Percentiles rank a stretch among this genome's conserved stretches.
Evolutionary conservation across 2,329 filamentous ascomycete genomes (phyloP).

Genomic region (Aspergillus viridinutans): DNA sequence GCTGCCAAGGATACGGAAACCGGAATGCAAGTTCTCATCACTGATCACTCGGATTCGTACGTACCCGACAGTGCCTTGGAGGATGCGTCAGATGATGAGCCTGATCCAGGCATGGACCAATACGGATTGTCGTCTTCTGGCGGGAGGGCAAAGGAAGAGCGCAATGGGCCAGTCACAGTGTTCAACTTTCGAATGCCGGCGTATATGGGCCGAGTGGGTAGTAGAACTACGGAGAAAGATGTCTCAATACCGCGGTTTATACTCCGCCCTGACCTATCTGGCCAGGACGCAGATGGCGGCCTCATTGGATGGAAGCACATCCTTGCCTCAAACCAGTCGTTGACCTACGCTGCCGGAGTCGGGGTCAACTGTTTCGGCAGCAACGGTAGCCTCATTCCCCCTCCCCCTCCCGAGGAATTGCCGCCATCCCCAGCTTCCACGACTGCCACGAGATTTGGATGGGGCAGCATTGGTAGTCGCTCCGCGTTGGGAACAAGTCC

Average conservation of each 20-base stretch:
- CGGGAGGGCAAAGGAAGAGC: constrained; percentile 20
- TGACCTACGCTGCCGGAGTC: constrained; percentile 33
- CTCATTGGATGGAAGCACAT: constrained; percentile 44
- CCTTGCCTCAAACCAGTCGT: constrained; percentile 38
- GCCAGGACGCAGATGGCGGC: constrained; percentile 42
- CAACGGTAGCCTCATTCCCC: constrained; percentile 17
- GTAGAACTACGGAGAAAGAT: constrained; percentile 19
- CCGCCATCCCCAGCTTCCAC: constrained; percentile 30
- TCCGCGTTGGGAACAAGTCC: constrained; percentile 27
- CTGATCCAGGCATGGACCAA: constrained; percentile 32
- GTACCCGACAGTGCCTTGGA: constrained; percentile 31
- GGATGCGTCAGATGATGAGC: constrained; percentile 26
- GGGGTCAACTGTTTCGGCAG: constrained; percentile 31
- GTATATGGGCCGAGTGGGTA: constrained; percentile 38
- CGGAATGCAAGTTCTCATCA: constrained; percentile 39
- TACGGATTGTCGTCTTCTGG: constrained; percentile 25
- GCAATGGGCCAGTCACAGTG: constrained; percentile 32
- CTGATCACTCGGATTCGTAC: constrained; percentile 38
- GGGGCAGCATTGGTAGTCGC: constrained; percentile 32
- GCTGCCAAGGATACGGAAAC: constrained; percentile 38
- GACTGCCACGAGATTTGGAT: constrained; percentile 30
- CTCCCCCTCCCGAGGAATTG: constrained; percentile 20
- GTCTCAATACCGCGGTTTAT: constrained; percentile 37
- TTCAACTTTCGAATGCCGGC: constrained; percentile 41
- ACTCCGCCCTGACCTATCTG: constrained; percentile 39